Percentiles rank a stretch among this genome's conserved stretches.
These are phyloP conservation scores for Pseudogymnoascus pannorum DNA, from an alignment of 2,329 filamentous ascomycete genomes.

Conservation along the genomic window DNA sequence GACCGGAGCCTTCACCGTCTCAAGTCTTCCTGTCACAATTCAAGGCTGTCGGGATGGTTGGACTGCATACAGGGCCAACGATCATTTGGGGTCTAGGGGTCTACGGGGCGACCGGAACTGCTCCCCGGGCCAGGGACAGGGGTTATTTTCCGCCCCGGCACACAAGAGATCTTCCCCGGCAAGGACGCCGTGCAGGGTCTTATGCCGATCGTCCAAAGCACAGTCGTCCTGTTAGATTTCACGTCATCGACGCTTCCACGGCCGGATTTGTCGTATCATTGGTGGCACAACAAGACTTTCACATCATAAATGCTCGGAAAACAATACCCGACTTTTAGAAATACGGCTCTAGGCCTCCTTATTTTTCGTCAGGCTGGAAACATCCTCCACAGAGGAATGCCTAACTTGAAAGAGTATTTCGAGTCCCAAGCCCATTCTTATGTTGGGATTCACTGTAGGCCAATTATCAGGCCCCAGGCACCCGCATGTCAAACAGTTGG, in stretches of 20 bases:
- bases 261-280: neutral
- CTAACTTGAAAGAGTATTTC: neutral
- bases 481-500: neutral
- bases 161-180: neutral
- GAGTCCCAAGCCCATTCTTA: neutral
- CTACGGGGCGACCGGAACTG: neutral
- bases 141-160: neutral
- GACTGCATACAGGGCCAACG: constrained; percentile 4
- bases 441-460: neutral
- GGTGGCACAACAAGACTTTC: neutral
- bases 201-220: neutral
- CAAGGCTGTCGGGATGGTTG: constrained; percentile 2
- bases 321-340: neutral
- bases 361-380: neutral
- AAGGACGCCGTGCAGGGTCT: neutral
- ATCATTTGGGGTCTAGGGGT: neutral
- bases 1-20: neutral
- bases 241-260: constrained; percentile 3
- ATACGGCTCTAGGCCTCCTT: neutral
- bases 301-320: neutral
- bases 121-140: neutral
- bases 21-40: neutral
- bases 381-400: neutral
- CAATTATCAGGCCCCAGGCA: neutral
- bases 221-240: neutral